A percentile compares a stretch with the other conserved stretches of the same genome.
phyloP scores from a whole-genome alignment of 2,329 filamentous ascomycete genomes.

The Reticulascus tulasneorum region DNA sequence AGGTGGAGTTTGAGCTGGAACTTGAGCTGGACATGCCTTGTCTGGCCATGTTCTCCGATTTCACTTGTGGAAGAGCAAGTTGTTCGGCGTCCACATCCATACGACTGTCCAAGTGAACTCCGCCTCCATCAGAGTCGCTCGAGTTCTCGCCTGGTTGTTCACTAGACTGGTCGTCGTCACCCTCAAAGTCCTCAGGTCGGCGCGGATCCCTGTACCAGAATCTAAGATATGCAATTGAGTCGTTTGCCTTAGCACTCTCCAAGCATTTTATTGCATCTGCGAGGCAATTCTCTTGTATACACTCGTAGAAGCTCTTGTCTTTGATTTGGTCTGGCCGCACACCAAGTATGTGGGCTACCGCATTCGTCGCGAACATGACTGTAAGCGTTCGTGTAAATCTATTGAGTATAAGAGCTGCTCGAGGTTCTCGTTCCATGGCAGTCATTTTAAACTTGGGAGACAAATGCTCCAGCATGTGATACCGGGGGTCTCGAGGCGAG shows the following conservation, averaged over 20 bases:
- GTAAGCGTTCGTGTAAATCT: constrained; percentile 78
- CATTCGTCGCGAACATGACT: constrained; percentile 82
- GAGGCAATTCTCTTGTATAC: constrained; percentile 74
- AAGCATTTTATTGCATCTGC: constrained; percentile 73
- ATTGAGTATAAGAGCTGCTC: constrained; percentile 81
- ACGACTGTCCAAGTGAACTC: constrained; percentile 37
- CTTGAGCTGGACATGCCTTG: constrained; percentile 8
- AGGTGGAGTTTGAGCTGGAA: constrained; percentile 17
- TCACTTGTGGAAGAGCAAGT: constrained; percentile 25
- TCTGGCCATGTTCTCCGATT: constrained; percentile 26
- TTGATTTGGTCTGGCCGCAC: constrained; percentile 65
- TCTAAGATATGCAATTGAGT: constrained; percentile 84
- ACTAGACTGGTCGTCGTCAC: constrained; percentile 38
- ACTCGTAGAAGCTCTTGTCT: constrained; percentile 82
- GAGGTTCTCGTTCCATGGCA: constrained; percentile 66
- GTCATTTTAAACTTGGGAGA: constrained; percentile 73
- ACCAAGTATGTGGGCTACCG: constrained; percentile 71
- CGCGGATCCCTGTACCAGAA: constrained; percentile 80
- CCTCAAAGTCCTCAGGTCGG: constrained; percentile 47
- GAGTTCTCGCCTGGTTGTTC: constrained; percentile 30
- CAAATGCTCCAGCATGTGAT: constrained; percentile 84
- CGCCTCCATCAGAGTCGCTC: constrained; percentile 40
- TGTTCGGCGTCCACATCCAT: constrained; percentile 38
- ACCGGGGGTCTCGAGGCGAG: constrained; percentile 76
- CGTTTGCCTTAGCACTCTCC: constrained; percentile 83